Base-by-base conservation (phyloP, 2,329 filamentous ascomycete species). In the Xylariaceae sp. region DNA sequence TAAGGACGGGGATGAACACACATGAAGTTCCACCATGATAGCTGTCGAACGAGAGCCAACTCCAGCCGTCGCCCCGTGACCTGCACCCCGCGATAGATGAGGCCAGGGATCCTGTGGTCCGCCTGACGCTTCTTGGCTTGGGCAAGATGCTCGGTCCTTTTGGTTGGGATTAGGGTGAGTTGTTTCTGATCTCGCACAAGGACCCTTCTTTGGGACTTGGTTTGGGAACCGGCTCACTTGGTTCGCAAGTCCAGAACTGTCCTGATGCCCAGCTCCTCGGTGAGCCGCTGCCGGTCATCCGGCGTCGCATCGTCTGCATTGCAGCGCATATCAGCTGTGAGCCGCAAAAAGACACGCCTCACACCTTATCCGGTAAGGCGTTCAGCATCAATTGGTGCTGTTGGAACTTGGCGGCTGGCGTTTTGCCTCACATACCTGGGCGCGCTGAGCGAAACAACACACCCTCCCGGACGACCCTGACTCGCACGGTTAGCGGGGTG, bases 191-290 rank as follows among this genome's bases (percentile, higher is more conserved):
- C 15, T 51, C 18, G 49, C 34, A 2, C 10, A 4, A 10, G 23
- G 15, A 30, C 23, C 23, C 23, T 30, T 5, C 18, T 4, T 23
- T 41, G 8, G 49, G 30, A 35, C 49, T 51, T 35, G 49, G 49
- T 35, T 30, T 5, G 34, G 9, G 18, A 35, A 45, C 11, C 49
- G 4, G 7, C 73, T 61, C 79, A 90, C 85, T 87, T 85, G 62
- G 90, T 90, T 58, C 92, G 83, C 9, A 96, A 77, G 75, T 96
- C 92, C 61, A 96, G 82, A 47, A 96, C 82, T 2, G 86, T 90
- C 65, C 80, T 83, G 64, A 96, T 82, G 18, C 82, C 79, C 65
- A 87, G 80, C 37, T 84, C 79, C 6, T 85, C 74, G 8, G 77
- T 73, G 9, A 96, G 78, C 37, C 77, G 75, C 39, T 77, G 71